These are phyloP conservation scores for Inonotus obliquus DNA, from an alignment of 1,284 basidiomycete species.

Conservation along the genomic window DNA sequence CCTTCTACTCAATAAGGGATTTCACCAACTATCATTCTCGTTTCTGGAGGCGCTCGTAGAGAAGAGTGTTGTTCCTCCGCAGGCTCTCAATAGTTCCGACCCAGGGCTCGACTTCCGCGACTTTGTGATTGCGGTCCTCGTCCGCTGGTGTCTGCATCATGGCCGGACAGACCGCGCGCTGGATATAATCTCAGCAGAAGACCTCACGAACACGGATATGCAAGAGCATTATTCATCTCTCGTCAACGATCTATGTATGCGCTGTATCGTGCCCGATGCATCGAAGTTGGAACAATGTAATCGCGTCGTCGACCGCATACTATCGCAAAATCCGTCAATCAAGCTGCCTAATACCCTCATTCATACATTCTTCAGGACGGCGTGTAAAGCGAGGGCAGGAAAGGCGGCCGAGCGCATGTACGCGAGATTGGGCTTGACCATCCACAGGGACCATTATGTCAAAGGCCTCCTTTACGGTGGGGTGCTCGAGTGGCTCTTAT, in stretches of 20 bases:
- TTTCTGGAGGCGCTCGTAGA: constrained; percentile 42
- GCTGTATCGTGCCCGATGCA: neutral
- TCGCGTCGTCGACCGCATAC: neutral
- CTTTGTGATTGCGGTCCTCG: constrained; percentile 41
- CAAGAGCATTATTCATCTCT: neutral
- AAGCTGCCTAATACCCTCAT: constrained; percentile 29
- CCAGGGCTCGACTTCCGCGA: constrained; percentile 35
- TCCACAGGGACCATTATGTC: neutral
- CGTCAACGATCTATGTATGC: neutral
- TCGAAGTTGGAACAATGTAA: neutral
- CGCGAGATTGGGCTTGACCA: neutral
- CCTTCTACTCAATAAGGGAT: constrained; percentile 17
- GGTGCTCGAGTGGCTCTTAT: constrained; percentile 47
- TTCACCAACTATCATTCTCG: constrained; percentile 32
- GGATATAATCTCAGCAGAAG: constrained; percentile 12
- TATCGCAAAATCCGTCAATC: constrained; percentile 5
- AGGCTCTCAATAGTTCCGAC: constrained; percentile 36
- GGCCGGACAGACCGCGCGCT: constrained; percentile 42
- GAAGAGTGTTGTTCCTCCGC: constrained; percentile 30
- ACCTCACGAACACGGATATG: neutral
- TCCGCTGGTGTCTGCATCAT: constrained; percentile 47
- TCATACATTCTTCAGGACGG: constrained; percentile 41
- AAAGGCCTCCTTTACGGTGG: constrained; percentile 40
- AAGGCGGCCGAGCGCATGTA: constrained; percentile 15
- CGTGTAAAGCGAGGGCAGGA: constrained; percentile 27